These are phyloP conservation scores for Elongisporangium prolatum DNA, from an alignment of 352 stramenopile species.

Conservation along the genomic window DNA sequence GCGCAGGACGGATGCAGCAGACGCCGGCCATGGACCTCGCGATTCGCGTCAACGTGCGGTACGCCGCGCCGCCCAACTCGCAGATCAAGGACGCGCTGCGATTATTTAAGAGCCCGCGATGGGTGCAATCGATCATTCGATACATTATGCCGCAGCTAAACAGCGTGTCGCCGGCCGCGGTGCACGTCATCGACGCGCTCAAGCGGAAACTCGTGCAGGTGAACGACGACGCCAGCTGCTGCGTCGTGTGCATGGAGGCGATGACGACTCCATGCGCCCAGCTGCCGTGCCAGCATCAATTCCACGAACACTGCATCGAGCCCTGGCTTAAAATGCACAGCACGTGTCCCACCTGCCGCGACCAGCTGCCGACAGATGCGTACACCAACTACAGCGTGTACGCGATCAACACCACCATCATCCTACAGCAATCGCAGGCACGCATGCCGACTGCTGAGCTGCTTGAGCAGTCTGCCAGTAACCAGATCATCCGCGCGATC, in stretches of 20 bases:
- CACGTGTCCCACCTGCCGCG: conserved; percentile 79
- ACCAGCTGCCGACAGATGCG: conserved; percentile 74
- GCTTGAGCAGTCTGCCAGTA: conserved; percentile 75
- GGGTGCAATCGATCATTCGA: conserved; percentile 88
- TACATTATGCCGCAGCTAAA: conserved; percentile 89
- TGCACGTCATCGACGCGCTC: conserved; percentile 55
- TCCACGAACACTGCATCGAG: conserved; percentile 77
- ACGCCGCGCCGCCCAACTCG: conserved; percentile 77
- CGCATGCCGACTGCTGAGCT: conserved; percentile 70
- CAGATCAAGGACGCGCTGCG: conserved; percentile 85
- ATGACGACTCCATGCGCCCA: conserved; percentile 49
- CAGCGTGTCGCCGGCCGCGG: conserved; percentile 65
- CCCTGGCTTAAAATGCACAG: conserved; percentile 85
- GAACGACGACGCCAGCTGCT: conserved; percentile 21
- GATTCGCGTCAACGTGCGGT: conserved; percentile 86
- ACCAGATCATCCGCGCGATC: conserved; percentile 83
- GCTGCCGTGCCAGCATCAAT: conserved; percentile 76
- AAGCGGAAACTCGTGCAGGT: conserved; percentile 32
- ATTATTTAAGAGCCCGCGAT: conserved; percentile 86
- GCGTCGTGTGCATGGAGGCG: conserved; percentile 83
- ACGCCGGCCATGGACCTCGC: conserved; percentile 65
- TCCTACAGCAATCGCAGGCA: conserved; percentile 80
- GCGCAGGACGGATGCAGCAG: neutral
- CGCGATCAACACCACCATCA: conserved; percentile 89
- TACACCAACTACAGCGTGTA: conserved; percentile 88